Conservation (phyloP, 352 stramenopile genomes). For the Pythium folliculosum region DNA sequence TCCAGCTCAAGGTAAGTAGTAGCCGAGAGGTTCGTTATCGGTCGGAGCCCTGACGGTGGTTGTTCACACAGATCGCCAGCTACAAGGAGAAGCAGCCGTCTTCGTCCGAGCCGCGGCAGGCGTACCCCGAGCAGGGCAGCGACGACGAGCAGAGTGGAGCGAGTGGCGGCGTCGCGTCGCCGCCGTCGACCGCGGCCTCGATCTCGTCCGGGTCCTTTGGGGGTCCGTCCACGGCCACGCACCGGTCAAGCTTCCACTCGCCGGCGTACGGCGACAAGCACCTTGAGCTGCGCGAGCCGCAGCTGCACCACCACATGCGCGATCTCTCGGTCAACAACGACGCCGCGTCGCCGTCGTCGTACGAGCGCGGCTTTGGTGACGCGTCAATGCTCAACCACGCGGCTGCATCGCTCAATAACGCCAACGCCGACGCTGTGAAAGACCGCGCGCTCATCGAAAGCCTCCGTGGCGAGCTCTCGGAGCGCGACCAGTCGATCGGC, state of each 20-base stretch:
- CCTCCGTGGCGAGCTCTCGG: conserved; percentile 43
- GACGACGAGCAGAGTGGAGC: conserved; percentile 33
- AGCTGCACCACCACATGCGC: conserved; percentile 31
- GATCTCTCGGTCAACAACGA: conserved; percentile 36
- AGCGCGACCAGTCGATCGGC: conserved; percentile 81
- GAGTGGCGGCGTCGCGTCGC: conserved; percentile 14
- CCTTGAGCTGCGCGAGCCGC: conserved; percentile 40
- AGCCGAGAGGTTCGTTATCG: conserved; percentile 8
- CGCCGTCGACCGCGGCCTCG: conserved; percentile 17
- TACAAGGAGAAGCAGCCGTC: conserved; percentile 63
- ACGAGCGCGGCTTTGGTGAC: conserved; percentile 18
- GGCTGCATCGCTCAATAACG: background rate
- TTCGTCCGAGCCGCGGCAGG: conserved; percentile 25
- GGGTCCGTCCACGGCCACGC: background rate
- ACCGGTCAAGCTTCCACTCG: conserved; percentile 19
- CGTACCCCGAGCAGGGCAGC: conserved; percentile 34
- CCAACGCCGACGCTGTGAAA: background rate
- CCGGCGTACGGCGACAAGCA: conserved; percentile 36
- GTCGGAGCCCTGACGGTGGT: no score
- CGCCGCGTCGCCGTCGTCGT: background rate
- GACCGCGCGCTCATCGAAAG: conserved; percentile 30
- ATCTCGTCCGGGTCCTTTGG: conserved; percentile 1
- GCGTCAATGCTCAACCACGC: conserved; percentile 25
- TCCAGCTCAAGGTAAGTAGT: conserved; percentile 87
- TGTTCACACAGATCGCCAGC: conserved; percentile 62